Evolutionary conservation across 2,329 filamentous ascomycete species (phyloP), one percentile per base, ranked within the genome.

Genomic region (Aschersonia sp.): DNA sequence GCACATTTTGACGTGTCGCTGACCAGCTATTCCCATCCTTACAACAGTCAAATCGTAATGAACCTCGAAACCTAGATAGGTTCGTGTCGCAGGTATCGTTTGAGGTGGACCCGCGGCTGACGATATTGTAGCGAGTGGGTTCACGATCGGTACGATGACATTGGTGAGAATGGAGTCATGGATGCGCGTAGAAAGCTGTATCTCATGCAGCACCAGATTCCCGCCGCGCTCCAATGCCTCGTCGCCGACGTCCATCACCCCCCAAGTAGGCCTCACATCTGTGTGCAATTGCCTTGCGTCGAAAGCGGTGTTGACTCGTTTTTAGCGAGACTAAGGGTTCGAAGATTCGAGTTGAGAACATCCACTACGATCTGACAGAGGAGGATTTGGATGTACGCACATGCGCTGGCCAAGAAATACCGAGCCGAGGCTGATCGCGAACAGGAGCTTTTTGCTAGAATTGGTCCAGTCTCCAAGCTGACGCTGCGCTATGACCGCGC

Each of bases 361-460:
- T 96, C 49, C 89, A 96, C 64, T 96, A 94, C 64, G 89, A 96
- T 51, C 74, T 96, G 52, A 89, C 84, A 10, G 80, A 90, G 63
- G 81, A 83, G 39, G 89, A 95, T 60, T 73, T 95, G 47, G 76
- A 85, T 58, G 87, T 94, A 68, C 49, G 66, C 45, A 8, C 22
- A 22, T 22, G 22, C 22, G 22, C 22, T 22, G 22, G 22, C 22
- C 22, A 22, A 22, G 22, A 22, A 22, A 22, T 4, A 22, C 33
- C 37, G 12, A 14, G 39, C 30, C 8, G 10, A 43, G 31, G 43
- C 63, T 68, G 30, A 67, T 9, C 53, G 37, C 7, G 42, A 44
- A 11, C 53, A 94, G 87, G 85, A 85, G 53, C 76, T 95, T 3
- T 95, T 95, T 63, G 71, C 68, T 51, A 76, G 80, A 57, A 90